These are phyloP conservation scores for Naganishia antarctica DNA, from an alignment of 768 basidiomycete species.

Conservation along the genomic window DNA sequence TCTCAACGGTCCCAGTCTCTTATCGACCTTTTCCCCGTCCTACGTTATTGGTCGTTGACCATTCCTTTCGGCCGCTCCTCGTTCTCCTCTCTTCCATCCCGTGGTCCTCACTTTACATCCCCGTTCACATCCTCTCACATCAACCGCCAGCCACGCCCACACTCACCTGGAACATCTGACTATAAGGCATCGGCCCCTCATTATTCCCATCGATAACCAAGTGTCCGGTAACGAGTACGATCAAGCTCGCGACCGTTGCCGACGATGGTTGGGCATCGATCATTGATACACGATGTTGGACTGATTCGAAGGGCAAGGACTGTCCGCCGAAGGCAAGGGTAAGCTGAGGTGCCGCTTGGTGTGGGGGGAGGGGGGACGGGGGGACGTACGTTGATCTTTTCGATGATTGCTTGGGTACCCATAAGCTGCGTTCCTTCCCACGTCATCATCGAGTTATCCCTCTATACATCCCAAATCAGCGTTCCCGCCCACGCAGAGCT, in stretches of 20 bases:
- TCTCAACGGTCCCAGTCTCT: no score
- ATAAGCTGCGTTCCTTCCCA: constrained; percentile 65
- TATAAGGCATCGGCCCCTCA: constrained; percentile 75
- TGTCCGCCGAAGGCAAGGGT: constrained; percentile 38
- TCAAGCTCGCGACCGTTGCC: constrained; percentile 55
- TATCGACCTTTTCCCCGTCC: no score
- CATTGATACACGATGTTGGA: constrained; percentile 74
- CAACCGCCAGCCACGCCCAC: background rate
- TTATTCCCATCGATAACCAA: constrained; percentile 72
- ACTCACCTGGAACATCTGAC: constrained; percentile 75
- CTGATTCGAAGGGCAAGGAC: constrained; percentile 74
- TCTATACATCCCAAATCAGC: constrained; percentile 53
- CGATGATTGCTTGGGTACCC: constrained; percentile 57
- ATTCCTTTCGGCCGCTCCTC: no score
- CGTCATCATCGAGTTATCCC: constrained; percentile 73
- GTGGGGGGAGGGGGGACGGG: background rate
- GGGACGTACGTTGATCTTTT: constrained; percentile 69
- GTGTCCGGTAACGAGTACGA: constrained; percentile 84
- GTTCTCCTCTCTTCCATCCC: no score
- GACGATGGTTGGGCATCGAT: constrained; percentile 83
- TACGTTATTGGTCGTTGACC: no score
- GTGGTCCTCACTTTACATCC: background rate
- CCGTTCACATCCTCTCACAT: background rate
- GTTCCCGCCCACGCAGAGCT: constrained; percentile 15
- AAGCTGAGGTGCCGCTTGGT: background rate